Conservation (phyloP, 495 filamentous ascomycete species). For the Aspergillus ostianus region DNA sequence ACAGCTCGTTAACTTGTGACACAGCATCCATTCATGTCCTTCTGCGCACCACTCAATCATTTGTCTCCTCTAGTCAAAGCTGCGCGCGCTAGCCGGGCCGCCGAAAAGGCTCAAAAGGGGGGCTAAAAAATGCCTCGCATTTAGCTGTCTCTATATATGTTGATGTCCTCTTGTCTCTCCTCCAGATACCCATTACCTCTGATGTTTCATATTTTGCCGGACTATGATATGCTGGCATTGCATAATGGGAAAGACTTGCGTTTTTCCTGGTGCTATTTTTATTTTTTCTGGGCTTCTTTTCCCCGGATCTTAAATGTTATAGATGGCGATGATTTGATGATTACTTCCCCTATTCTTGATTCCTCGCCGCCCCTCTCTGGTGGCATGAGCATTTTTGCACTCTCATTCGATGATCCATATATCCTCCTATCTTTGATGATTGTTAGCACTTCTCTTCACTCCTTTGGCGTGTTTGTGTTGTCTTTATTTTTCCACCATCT, state of each 20-base stretch:
- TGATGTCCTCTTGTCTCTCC: constrained; percentile 35
- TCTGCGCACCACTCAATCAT: constrained; percentile 70
- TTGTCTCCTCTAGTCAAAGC: constrained; percentile 82
- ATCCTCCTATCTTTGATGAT: constrained; percentile 14
- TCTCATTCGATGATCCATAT: constrained; percentile 15
- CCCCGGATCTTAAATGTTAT: constrained; percentile 20
- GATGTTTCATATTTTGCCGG: constrained; percentile 34
- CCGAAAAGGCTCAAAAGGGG: constrained; percentile 75
- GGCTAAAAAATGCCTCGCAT: constrained; percentile 30
- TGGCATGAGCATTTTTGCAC: constrained; percentile 1
- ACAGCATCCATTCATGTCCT: constrained; percentile 86
- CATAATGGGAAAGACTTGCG: constrained; percentile 18
- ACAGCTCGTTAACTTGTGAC: constrained; percentile 27
- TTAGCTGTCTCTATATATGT: constrained; percentile 25
- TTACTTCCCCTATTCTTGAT: constrained; percentile 11
- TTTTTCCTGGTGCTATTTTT: constrained; percentile 8
- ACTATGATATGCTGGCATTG: constrained; percentile 29
- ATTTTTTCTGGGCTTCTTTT: constrained; percentile 12
- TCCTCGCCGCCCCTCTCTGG: constrained; percentile 6
- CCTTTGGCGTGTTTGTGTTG: constrained; percentile 1
- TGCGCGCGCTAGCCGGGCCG: constrained; percentile 75
- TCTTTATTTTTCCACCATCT: constrained; percentile 5
- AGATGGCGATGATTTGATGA: constrained; percentile 30
- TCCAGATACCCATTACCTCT: constrained; percentile 44
- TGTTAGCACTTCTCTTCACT: constrained; percentile 13